Percentiles rank a stretch among this genome's conserved stretches.
Conservation (phyloP, 176 grass and related monocot species). For the Avena insularis region DNA sequence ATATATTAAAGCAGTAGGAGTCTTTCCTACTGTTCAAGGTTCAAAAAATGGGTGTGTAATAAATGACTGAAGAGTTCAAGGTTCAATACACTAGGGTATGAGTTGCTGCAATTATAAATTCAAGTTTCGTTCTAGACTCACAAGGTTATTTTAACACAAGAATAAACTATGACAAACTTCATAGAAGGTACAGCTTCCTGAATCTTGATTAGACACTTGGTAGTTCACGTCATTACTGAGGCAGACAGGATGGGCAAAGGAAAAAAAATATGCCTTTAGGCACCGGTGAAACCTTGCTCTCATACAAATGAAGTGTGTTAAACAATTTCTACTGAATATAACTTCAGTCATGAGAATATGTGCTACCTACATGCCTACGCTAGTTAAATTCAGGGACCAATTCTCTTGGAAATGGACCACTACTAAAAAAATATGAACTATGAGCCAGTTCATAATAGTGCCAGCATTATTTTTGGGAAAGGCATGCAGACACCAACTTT, state of each 20-base stretch:
- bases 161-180: constrained; percentile 19
- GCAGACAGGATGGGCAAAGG: background rate
- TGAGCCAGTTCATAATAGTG: constrained; percentile 11
- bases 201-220: constrained; percentile 25
- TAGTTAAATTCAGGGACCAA: background rate
- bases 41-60: background rate
- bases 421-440: constrained; percentile 29
- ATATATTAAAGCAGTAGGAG: no score
- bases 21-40: background rate
- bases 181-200: constrained; percentile 9
- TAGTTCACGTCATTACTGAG: constrained; percentile 15
- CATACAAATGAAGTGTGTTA: constrained; percentile 19
- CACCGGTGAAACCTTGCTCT: constrained; percentile 16
- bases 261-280: constrained; percentile 6
- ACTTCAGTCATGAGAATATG: constrained; percentile 6
- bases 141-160: background rate
- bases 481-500: constrained; percentile 21
- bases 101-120: background rate
- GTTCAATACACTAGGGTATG: background rate
- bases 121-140: background rate
- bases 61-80: background rate
- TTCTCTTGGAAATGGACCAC: constrained; percentile 16
- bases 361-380: constrained; percentile 3
- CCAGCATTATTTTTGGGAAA: background rate
- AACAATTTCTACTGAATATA: constrained; percentile 24